Conservation (phyloP, 345 rosid species). For the Rhizophora mangle region DNA sequence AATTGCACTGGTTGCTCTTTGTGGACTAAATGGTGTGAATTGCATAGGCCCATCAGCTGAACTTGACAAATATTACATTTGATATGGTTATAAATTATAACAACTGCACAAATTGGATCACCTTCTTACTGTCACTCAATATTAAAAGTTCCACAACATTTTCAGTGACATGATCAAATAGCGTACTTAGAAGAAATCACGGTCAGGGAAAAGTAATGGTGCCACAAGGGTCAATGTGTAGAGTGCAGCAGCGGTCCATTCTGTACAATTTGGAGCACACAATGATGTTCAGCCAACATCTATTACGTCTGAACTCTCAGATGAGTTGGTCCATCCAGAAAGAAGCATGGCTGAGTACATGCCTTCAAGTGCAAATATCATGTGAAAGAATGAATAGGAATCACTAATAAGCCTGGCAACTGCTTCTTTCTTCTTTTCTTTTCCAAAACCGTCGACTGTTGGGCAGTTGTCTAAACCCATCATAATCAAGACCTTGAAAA, state of each 20-base stretch:
- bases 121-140: too few species aligned
- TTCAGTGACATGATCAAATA: neutral
- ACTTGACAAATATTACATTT: too few species aligned
- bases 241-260: conserved; percentile 74
- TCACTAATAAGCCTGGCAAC: conserved; percentile 72
- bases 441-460: neutral
- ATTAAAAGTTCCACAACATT: neutral
- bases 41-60: too few species aligned
- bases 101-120: too few species aligned
- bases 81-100: too few species aligned
- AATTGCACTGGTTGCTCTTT: too few species aligned
- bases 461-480: too few species aligned
- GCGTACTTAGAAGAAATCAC: conserved; percentile 51
- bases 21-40: too few species aligned
- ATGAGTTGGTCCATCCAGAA: conserved; percentile 81
- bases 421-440: conserved; percentile 47
- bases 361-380: conserved; percentile 89
- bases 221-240: conserved; percentile 73
- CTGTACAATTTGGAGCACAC: conserved; percentile 91
- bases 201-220: conserved; percentile 62
- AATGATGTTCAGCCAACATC: conserved; percentile 97
- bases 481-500: too few species aligned
- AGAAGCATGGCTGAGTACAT: conserved; percentile 98
- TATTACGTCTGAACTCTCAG: conserved; percentile 65
- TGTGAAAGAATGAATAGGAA: conserved; percentile 83